Percentiles rank a stretch among this genome's conserved stretches.
Evolutionary conservation across 1,139 yeast species (phyloP).

Genomic region (Sugiyamaella novakii): DNA sequence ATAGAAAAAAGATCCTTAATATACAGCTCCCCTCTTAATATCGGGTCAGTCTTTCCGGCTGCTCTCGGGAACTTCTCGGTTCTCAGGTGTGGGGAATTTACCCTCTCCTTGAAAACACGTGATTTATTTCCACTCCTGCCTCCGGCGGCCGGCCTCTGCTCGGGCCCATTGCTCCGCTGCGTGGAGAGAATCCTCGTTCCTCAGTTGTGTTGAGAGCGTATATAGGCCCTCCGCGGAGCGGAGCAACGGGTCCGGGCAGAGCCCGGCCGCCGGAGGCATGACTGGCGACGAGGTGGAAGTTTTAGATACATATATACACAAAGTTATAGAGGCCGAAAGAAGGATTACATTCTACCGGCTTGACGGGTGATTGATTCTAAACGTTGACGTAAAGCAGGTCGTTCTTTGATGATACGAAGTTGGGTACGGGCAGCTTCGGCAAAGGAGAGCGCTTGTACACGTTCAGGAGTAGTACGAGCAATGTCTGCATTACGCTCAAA

Average conservation of each 20-base stretch:
- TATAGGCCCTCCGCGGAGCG: too few relatives aligned
- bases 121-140: not conserved
- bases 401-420: slow-evolving; percentile 39
- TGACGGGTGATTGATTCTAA: slow-evolving; percentile 33
- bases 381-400: slow-evolving; percentile 40
- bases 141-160: too few relatives aligned
- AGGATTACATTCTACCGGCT: not conserved
- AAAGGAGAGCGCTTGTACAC: slow-evolving; percentile 86
- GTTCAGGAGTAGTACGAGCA: slow-evolving; percentile 84
- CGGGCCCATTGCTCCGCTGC: too few relatives aligned
- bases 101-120: not conserved
- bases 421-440: slow-evolving; percentile 69
- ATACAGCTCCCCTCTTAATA: not conserved
- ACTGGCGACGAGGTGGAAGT: not conserved
- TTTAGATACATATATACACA: slow-evolving; percentile 13
- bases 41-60: not conserved
- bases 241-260: slow-evolving; percentile 2
- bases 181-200: too few relatives aligned
- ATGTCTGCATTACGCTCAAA: slow-evolving; percentile 82
- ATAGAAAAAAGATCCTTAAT: not conserved
- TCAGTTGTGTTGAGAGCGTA: too few relatives aligned
- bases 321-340: not conserved
- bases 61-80: slow-evolving; percentile 10
- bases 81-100: too few relatives aligned
- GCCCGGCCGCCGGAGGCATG: slow-evolving; percentile 16